Conservation (phyloP, 2,329 filamentous ascomycete genomes). For the Trichoderma sp. region DNA sequence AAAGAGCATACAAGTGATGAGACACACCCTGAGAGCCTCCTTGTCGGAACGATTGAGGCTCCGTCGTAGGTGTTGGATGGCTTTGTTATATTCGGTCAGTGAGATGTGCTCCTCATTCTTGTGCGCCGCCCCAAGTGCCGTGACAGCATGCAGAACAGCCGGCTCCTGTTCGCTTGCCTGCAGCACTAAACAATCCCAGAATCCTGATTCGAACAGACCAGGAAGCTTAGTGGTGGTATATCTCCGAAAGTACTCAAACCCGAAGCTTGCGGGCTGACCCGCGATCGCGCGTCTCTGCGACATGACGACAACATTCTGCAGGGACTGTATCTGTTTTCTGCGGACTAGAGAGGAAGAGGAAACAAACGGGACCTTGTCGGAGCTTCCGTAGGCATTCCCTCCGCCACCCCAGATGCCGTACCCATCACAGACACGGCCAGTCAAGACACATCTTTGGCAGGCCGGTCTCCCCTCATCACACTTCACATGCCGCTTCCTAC, state of each 20-base stretch:
- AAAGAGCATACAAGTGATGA: constrained; percentile 43
- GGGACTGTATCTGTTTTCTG: background rate
- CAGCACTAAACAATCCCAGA: constrained; percentile 40
- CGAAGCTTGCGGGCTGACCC: constrained; percentile 22
- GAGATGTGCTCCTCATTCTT: constrained; percentile 24
- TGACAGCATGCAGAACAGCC: constrained; percentile 40
- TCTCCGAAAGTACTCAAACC: constrained; percentile 23
- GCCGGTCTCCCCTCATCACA: constrained; percentile 37
- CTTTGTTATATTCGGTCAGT: constrained; percentile 39
- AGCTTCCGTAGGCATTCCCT: constrained; percentile 11
- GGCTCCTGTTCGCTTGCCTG: constrained; percentile 38
- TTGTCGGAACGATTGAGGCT: constrained; percentile 28
- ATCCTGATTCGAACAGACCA: constrained; percentile 33
- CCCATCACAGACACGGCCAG: constrained; percentile 33
- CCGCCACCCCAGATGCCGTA: constrained; percentile 35
- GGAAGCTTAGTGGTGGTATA: constrained; percentile 31
- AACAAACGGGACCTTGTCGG: background rate
- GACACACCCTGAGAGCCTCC: constrained; percentile 32
- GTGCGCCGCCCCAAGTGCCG: constrained; percentile 40
- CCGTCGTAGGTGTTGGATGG: constrained; percentile 35
- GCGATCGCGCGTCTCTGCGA: constrained; percentile 7
- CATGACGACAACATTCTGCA: background rate
- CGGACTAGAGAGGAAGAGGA: background rate
- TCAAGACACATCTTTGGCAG: constrained; percentile 18
- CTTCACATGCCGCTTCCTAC: constrained; percentile 27